A percentile compares a stretch with the other conserved stretches of the same genome.
Evolutionary conservation across 305 asterid species (phyloP).

Genomic region (Solanum aculeatissimum): DNA sequence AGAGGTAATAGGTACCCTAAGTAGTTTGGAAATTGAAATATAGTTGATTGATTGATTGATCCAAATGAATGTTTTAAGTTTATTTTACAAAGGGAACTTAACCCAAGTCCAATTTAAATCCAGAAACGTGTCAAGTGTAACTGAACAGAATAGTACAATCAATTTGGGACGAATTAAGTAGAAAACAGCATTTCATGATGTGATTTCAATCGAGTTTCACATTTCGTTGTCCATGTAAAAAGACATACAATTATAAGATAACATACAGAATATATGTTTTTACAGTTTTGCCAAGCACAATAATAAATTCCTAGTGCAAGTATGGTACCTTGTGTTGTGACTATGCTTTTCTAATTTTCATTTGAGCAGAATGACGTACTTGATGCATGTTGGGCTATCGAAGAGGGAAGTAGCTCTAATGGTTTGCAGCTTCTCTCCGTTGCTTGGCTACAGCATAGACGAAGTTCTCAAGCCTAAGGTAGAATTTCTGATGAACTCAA

Average conservation of each 20-base stretch:
- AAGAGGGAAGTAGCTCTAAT: slow-evolving; percentile 54
- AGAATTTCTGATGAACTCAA: slow-evolving; percentile 51
- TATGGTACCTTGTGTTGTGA: not conserved
- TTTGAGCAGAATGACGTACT: slow-evolving; percentile 45
- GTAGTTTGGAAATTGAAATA: not conserved
- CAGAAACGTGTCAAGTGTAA: not conserved
- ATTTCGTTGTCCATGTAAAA: not conserved
- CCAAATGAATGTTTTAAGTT: not conserved
- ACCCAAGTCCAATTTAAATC: not conserved
- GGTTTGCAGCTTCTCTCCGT: slow-evolving; percentile 72
- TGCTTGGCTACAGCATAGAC: slow-evolving; percentile 78
- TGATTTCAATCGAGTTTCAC: not conserved
- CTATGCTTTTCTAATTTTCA: not conserved
- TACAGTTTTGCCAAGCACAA: not conserved
- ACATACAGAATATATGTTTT: not conserved
- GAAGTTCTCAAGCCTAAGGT: slow-evolving; percentile 73
- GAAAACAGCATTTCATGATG: not conserved
- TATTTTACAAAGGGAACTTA: not conserved
- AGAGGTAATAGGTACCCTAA: not conserved
- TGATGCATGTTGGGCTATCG: slow-evolving; percentile 53
- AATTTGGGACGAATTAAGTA: not conserved
- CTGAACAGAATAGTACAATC: not conserved
- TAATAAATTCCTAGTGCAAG: not conserved
- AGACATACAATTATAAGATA: not conserved
- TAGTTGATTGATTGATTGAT: not conserved